Conservation (phyloP, 495 filamentous ascomycete genomes). For the Thozetella sp. region DNA sequence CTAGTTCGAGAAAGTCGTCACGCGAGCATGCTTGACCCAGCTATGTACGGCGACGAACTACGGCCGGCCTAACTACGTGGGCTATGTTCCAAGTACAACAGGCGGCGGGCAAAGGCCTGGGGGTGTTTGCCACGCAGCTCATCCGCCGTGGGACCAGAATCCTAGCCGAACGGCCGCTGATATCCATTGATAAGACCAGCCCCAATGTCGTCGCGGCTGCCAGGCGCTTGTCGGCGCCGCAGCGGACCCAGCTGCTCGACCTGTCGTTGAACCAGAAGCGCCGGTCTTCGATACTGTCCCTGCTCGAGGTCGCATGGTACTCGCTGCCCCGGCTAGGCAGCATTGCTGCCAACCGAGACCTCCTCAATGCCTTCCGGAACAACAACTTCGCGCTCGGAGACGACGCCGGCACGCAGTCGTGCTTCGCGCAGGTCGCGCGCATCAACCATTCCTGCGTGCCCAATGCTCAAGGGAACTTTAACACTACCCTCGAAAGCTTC, state of each 20-base stretch:
- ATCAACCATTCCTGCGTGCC: constrained; percentile 22
- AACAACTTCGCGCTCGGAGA: constrained; percentile 10
- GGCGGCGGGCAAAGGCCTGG: constrained; percentile 25
- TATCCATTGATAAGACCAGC: constrained; percentile 15
- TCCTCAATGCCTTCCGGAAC: constrained; percentile 12
- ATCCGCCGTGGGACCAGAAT: constrained; percentile 23
- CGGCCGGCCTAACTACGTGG: too few relatives aligned
- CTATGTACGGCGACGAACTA: too few relatives aligned
- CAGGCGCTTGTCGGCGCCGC: background rate
- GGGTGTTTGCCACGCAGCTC: constrained; percentile 24
- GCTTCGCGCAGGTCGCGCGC: constrained; percentile 11
- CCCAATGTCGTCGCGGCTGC: constrained; percentile 13
- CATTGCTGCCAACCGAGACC: constrained; percentile 5
- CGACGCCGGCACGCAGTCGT: constrained; percentile 3
- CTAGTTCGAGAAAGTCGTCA: too few relatives aligned
- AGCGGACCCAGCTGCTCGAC: background rate
- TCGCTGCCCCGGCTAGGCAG: constrained; percentile 6
- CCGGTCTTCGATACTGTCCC: background rate
- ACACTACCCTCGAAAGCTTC: background rate
- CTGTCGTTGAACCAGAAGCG: background rate
- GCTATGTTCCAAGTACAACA: constrained; percentile 6
- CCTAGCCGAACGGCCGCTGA: constrained; percentile 16
- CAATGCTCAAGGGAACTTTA: constrained; percentile 9
- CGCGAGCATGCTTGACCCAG: too few relatives aligned
- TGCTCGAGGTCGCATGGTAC: constrained; percentile 7